phyloP scores from a whole-genome alignment of 345 rosid species.

The Pugionium cornutum region DNA sequence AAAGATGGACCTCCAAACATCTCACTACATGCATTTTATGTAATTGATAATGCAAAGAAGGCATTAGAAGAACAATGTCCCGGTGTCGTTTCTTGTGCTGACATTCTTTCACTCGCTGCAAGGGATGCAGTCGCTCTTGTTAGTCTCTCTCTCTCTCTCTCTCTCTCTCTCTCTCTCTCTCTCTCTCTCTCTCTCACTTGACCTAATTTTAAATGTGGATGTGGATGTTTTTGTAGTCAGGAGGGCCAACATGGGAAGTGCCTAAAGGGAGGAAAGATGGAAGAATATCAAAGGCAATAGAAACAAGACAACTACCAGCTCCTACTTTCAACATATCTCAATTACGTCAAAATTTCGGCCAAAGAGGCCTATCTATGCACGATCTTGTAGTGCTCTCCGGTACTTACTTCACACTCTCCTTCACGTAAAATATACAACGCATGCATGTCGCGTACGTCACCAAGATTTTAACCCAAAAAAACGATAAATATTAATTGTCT shows the following conservation, averaged over 20 bases:
- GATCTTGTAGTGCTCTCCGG: conserved; percentile 89
- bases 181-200: not conserved
- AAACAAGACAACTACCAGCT: conserved; percentile 78
- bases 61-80: conserved; percentile 78
- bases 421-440: too few species aligned
- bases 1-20: conserved; percentile 93
- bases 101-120: conserved; percentile 82
- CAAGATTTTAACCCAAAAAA: too few species aligned
- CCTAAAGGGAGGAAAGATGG: conserved; percentile 92
- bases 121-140: conserved; percentile 80
- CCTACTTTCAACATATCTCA: conserved; percentile 75
- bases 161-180: conserved; percentile 3
- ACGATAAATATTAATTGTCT: too few species aligned
- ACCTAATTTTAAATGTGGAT: not conserved
- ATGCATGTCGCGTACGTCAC: too few species aligned
- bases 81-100: conserved; percentile 86
- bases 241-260: conserved; percentile 86
- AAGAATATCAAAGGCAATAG: conserved; percentile 71
- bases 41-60: conserved; percentile 75
- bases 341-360: conserved; percentile 71
- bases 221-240: conserved; percentile 54
- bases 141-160: conserved; percentile 27
- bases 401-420: conserved; percentile 1
- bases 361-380: conserved; percentile 65
- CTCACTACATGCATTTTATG: conserved; percentile 84